Percentiles rank a stretch among this genome's conserved stretches.
Conservation (phyloP, 1,284 basidiomycete species). For the Ceratobasidium theobromae region DNA sequence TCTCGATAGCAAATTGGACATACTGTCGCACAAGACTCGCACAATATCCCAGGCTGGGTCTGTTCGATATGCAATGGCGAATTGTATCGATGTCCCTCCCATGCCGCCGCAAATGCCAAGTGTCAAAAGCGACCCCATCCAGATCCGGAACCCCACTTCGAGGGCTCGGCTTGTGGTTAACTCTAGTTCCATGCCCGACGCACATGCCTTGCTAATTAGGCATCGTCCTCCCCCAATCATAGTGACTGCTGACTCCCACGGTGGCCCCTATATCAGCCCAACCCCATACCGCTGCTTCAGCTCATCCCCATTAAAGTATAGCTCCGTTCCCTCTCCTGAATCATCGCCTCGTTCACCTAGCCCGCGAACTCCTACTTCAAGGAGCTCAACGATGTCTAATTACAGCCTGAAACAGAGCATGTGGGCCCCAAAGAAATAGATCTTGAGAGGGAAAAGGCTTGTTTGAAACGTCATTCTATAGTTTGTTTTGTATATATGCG, state of each 20-base stretch:
- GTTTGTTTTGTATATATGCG: too few relatives aligned
- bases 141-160: too few relatives aligned
- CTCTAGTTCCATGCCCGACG: too few relatives aligned
- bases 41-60: background rate
- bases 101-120: background rate
- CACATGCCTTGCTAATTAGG: background rate
- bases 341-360: background rate
- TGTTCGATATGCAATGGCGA: background rate
- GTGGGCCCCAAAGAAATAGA: too few relatives aligned
- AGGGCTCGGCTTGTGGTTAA: too few relatives aligned
- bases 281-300: background rate
- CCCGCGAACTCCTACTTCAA: background rate
- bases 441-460: too few relatives aligned
- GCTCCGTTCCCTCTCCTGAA: background rate
- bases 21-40: background rate
- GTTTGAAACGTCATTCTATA: too few relatives aligned
- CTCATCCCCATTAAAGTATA: slow-evolving; percentile 5
- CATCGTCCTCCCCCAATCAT: background rate
- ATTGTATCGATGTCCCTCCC: background rate
- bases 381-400: background rate
- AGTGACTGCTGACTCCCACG: background rate
- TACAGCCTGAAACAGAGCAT: background rate
- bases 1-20: background rate
- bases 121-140: background rate
- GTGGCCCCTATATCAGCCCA: background rate